Evolutionary conservation across 176 grass and related monocot genomes (phyloP).

Genomic region (Poa annua): DNA sequence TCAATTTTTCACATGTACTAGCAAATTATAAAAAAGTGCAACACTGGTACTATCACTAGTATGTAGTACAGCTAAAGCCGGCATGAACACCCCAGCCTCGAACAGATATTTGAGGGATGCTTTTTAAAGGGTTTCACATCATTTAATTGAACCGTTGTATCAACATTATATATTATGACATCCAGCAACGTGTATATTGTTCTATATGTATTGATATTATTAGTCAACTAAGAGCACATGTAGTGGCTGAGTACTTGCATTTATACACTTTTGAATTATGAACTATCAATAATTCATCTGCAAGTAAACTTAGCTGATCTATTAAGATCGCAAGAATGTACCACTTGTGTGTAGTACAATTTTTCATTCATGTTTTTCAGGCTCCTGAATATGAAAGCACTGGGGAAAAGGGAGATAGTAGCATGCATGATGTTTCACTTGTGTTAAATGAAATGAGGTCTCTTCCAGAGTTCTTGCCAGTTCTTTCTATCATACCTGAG

Average conservation of each 20-base stretch:
- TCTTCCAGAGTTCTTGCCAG: slow-evolving; percentile 56
- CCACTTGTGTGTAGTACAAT: not conserved
- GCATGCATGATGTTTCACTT: slow-evolving; percentile 67
- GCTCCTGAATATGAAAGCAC: slow-evolving; percentile 42
- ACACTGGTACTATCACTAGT: not conserved
- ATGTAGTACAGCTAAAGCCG: not conserved
- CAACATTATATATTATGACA: not conserved
- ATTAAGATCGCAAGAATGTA: slow-evolving; percentile 18
- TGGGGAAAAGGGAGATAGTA: slow-evolving; percentile 49
- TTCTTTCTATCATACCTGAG: slow-evolving; percentile 81
- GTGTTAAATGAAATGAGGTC: slow-evolving; percentile 75
- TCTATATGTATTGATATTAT: not conserved
- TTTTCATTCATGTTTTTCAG: slow-evolving; percentile 53
- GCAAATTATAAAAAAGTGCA: not conserved
- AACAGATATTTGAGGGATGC: not conserved
- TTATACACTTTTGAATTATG: not conserved
- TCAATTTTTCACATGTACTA: not conserved
- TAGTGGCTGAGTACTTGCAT: not conserved
- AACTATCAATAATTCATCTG: not conserved
- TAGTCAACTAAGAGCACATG: not conserved
- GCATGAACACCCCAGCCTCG: not conserved
- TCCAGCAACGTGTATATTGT: slow-evolving; percentile 5
- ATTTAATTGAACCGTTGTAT: not conserved
- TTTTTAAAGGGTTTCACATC: not conserved
- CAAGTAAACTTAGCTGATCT: not conserved